Base-by-base conservation (phyloP, 1,139 yeast species). In the Wickerhamiella pararugosa region DNA sequence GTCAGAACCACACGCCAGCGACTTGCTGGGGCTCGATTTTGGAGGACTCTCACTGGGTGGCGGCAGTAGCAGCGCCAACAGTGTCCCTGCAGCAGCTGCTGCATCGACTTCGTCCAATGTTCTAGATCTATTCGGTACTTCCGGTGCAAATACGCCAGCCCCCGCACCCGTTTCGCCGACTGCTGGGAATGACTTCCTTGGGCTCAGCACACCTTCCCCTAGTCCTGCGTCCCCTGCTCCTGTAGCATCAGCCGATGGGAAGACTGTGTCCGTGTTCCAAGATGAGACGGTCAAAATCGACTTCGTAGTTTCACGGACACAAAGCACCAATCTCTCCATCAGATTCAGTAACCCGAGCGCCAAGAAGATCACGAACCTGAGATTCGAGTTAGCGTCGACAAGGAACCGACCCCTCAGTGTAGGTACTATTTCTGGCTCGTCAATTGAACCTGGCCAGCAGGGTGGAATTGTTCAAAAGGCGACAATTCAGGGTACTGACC, bases 311-410 rank as follows among this genome's bases (percentile, higher is more conserved):
- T 41, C 55, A 3, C 57, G 61, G 43, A 57, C 62, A 31, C 59
- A 68, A 15, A 53, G 62, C 29, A 57, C 70, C 5, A 59, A 64
- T 30, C 65, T 74, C 34, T 74, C 75, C 8, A 69, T 69, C 3
- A 49, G 49, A 36, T 69, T 71, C 49, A 61, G 75, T 7, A 76
- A 73, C 54, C 63, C 63, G 52, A 66, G 66, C 45, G 38, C 43
- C 25, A 51, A 56, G 34, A 43, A 49, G 11, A 67, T 75, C 43
- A 62, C 67, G 42, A 69, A 71, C 47, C 61, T 87, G 39, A 75
- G 75, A 51, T 77, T 84, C 55, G 69, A 80, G 57, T 63, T 84
- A 43, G 96, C 97, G 0, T 94, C 81, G 33, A 92, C 96, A 39
- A 82, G 80, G 57, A 59, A 71, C 25, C 75, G 81, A 55, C 71